These are phyloP conservation scores for Russula sp. DNA, from an alignment of 768 basidiomycete species.

Conservation along the genomic window DNA sequence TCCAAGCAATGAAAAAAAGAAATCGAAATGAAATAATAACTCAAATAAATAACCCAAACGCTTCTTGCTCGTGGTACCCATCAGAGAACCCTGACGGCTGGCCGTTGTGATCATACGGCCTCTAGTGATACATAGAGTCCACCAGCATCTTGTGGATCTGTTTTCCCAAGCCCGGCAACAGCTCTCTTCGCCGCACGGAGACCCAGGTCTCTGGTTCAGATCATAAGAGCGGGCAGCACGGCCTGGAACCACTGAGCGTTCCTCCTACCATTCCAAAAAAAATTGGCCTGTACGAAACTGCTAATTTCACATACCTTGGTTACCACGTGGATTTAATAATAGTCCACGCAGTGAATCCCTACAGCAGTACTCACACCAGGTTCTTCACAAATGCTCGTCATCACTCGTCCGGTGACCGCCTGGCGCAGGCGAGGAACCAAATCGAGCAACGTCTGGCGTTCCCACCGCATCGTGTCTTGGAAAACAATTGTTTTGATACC, in stretches of 20 bases:
- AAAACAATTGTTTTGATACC: not conserved
- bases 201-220: not conserved
- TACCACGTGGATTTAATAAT: constrained; percentile 2
- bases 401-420: not conserved
- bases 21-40: not conserved
- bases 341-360: not conserved
- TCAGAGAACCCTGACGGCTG: not conserved
- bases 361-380: not conserved
- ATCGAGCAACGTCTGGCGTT: not conserved
- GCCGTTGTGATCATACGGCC: not conserved
- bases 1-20: not conserved
- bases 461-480: not conserved
- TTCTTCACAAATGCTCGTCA: not conserved
- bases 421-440: not conserved
- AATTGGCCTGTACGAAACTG: not conserved
- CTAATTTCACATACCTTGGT: not conserved
- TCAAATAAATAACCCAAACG: not conserved
- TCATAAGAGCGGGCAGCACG: not conserved
- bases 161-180: not conserved
- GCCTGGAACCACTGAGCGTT: not conserved
- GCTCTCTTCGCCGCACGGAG: not conserved
- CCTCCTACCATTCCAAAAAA: not conserved
- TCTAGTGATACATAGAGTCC: not conserved
- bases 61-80: not conserved
- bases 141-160: not conserved